Base-by-base conservation (phyloP, 2,329 filamentous ascomycete genomes). In the Neonectria neomacrospora region DNA sequence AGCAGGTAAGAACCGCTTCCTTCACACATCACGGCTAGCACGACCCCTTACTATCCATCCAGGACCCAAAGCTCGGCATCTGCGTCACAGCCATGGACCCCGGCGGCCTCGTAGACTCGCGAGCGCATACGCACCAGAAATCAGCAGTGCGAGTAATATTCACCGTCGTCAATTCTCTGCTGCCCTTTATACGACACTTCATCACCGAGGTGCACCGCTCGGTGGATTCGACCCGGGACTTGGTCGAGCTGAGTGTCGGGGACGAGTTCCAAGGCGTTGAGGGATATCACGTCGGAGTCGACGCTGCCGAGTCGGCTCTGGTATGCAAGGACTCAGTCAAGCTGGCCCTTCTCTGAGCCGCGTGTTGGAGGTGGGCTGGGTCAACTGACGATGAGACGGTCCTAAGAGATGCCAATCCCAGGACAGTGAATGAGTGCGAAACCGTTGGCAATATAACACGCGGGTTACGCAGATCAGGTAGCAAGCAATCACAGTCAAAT, bases 51-150 rank as follows among this genome's bases (percentile, higher is more conserved):
- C 37, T 18, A 22, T 23, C 30, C 12, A 18, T 20, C 16, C 2
- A 70, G 70, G 48, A 67, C 4, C 57, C 68, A 1, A 61, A 62
- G 0, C 45, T 73, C 12, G 16, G 63, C 1, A 72, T 73, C 3
- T 68, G 66, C 23, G 71, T 57, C 3, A 60, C 56, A 16, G 66
- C 70, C 4, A 67, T 73, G 58, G 71, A 74, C 3, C 71, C 71
- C 2, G 61, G 70, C 11, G 65, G 67, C 1, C 57, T 73, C 11
- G 52, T 70, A 5, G 71, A 73, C 30, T 73, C 71, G 0, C 62
- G 71, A 2, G 69, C 64, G 0, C 63, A 71, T 32, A 28, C 18
- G 3, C 39, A 63, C 0, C 70, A 71, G 16, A 72, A 54, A 12
- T 50, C 51, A 1, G 3, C 12, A 0, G 22, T 69, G 2, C 39